Percentiles rank a stretch among this genome's conserved stretches.
These are phyloP conservation scores for Amniculicola lignicola DNA, from an alignment of 495 filamentous ascomycete species.

Conservation along the genomic window DNA sequence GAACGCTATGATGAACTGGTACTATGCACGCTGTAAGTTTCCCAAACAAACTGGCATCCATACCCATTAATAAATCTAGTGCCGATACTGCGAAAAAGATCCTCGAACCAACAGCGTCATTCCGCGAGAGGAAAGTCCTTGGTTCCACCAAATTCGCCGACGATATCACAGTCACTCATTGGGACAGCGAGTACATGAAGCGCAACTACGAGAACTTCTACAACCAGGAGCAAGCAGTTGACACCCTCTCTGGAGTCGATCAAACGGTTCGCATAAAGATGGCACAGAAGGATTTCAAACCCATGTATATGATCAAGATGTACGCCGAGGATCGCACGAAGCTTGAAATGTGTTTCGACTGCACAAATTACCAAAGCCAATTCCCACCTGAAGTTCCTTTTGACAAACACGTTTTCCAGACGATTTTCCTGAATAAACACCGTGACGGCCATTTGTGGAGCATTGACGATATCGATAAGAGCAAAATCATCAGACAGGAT, in stretches of 20 bases:
- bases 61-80: constrained; percentile 27
- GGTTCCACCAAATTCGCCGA: constrained; percentile 74
- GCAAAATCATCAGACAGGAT: constrained; percentile 67
- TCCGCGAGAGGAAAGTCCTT: constrained; percentile 64
- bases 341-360: constrained; percentile 86
- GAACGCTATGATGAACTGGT: constrained; percentile 68
- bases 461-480: constrained; percentile 63
- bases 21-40: constrained; percentile 57
- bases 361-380: constrained; percentile 80
- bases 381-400: constrained; percentile 57
- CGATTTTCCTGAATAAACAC: constrained; percentile 73
- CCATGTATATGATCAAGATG: constrained; percentile 80
- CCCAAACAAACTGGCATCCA: not conserved
- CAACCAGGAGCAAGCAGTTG: constrained; percentile 45
- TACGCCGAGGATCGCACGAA: constrained; percentile 62
- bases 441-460: constrained; percentile 65
- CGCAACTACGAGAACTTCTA: constrained; percentile 72
- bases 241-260: constrained; percentile 47
- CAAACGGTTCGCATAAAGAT: constrained; percentile 51
- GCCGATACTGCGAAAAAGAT: constrained; percentile 71
- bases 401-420: constrained; percentile 73
- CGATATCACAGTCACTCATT: constrained; percentile 82
- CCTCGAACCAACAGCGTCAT: constrained; percentile 59
- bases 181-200: constrained; percentile 70
- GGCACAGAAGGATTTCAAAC: constrained; percentile 57